Percentiles rank a stretch among this genome's conserved stretches.
phyloP scores from a whole-genome alignment of 257 asterid species.

The Solanum chilense region DNA sequence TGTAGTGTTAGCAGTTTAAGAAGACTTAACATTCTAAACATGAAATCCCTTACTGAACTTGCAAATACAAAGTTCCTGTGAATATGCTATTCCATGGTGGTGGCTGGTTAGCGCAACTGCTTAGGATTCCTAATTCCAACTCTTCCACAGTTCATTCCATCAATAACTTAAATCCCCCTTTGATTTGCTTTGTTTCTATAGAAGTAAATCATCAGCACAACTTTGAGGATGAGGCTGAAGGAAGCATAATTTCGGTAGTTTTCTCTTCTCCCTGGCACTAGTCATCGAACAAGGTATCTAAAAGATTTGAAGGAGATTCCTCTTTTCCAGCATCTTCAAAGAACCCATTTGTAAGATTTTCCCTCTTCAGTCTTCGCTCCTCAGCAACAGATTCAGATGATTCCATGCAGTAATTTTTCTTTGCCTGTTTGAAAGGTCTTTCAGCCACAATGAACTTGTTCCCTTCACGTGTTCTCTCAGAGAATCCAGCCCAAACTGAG shows the following conservation, averaged over 20 bases:
- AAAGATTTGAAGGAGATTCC: constrained; percentile 53
- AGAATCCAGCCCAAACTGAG: constrained; percentile 96
- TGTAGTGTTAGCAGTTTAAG: not conserved
- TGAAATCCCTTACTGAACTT: not conserved
- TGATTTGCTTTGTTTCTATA: not conserved
- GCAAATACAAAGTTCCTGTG: not conserved
- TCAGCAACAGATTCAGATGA: constrained; percentile 65
- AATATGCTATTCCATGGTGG: not conserved
- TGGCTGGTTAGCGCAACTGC: not conserved
- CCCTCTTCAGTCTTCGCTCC: constrained; percentile 68
- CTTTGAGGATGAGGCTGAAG: not conserved
- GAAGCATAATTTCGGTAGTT: not conserved
- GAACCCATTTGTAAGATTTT: constrained; percentile 41
- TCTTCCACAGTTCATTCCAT: not conserved
- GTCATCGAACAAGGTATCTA: constrained; percentile 59
- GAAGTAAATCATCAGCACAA: not conserved
- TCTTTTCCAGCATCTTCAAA: constrained; percentile 40
- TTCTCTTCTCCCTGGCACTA: constrained; percentile 2
- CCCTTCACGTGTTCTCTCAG: constrained; percentile 93
- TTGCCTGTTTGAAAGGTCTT: constrained; percentile 44
- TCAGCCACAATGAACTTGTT: constrained; percentile 82
- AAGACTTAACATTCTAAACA: not conserved
- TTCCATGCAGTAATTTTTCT: constrained; percentile 46
- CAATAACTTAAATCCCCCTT: not conserved
- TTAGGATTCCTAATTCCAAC: not conserved